Percentiles rank a stretch among this genome's conserved stretches.
Evolutionary conservation across 1,139 yeast genomes (phyloP).

Genomic region (Saccharomycopsis phalli): DNA sequence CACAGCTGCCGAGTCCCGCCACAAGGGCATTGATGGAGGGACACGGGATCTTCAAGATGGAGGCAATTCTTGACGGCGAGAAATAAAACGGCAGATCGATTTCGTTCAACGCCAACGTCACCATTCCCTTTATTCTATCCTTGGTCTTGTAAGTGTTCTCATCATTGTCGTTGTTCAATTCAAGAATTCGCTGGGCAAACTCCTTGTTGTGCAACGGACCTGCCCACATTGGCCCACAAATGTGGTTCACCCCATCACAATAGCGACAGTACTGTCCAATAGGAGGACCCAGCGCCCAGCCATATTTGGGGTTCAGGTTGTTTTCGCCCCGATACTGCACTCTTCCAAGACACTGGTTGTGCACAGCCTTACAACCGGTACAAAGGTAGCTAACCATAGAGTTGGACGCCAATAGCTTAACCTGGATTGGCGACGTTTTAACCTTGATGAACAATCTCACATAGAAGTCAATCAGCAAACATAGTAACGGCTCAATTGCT

Average conservation of each 20-base stretch:
- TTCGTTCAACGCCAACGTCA: conserved; percentile 72
- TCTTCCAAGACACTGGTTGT: conserved; percentile 68
- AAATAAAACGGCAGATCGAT: conserved; percentile 66
- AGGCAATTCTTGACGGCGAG: conserved; percentile 67
- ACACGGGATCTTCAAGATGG: conserved; percentile 71
- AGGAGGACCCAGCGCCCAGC: conserved; percentile 50
- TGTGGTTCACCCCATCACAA: conserved; percentile 62
- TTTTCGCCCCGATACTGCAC: conserved; percentile 33
- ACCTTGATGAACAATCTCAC: conserved; percentile 79
- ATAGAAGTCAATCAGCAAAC: conserved; percentile 84
- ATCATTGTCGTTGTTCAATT: conserved; percentile 42
- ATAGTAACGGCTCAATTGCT: conserved; percentile 75
- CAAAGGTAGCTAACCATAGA: conserved; percentile 80
- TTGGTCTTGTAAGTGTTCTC: conserved; percentile 60
- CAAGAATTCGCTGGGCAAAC: conserved; percentile 56
- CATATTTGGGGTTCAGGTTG: conserved; percentile 37
- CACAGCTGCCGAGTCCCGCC: conserved; percentile 81
- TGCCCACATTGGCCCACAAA: conserved; percentile 97
- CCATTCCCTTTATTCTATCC: conserved; percentile 85
- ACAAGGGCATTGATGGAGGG: conserved; percentile 67
- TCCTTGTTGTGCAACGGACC: conserved; percentile 63
- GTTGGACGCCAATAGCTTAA: conserved; percentile 62
- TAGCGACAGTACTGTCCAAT: conserved; percentile 50
- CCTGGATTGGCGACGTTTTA: conserved; percentile 66
- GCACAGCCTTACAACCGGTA: conserved; percentile 73